These are phyloP conservation scores for Ilex aquifolium DNA, from an alignment of 257 asterid species.

Conservation along the genomic window DNA sequence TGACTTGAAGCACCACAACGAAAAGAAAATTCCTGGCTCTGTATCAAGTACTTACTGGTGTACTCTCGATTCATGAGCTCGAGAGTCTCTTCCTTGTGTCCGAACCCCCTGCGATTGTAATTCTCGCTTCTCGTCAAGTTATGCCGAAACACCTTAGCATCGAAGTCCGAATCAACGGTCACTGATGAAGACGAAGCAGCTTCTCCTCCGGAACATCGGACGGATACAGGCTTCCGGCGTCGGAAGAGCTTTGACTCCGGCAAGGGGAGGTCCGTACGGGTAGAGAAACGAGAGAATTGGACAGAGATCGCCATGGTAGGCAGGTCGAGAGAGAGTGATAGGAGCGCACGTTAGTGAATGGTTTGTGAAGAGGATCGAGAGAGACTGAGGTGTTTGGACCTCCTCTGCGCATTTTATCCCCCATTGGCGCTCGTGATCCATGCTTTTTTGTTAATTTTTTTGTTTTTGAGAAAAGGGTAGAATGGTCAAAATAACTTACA, in stretches of 20 bases:
- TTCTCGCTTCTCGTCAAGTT: slow-evolving; percentile 85
- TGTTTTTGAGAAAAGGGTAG: neutral
- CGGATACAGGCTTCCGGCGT: slow-evolving; percentile 36
- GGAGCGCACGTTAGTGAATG: slow-evolving; percentile 30
- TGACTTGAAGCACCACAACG: no score
- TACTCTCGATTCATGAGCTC: slow-evolving; percentile 76
- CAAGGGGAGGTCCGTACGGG: slow-evolving; percentile 36
- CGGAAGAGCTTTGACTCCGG: slow-evolving; percentile 55
- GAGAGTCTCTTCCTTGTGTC: slow-evolving; percentile 65
- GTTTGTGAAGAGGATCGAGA: neutral
- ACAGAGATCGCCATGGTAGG: slow-evolving; percentile 61
- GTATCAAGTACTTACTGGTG: slow-evolving; percentile 47
- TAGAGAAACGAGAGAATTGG: slow-evolving; percentile 56
- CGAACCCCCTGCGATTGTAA: slow-evolving; percentile 90
- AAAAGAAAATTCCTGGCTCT: no score
- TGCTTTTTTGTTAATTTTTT: slow-evolving; percentile 4
- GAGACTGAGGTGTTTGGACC: neutral
- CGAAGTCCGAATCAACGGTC: slow-evolving; percentile 47
- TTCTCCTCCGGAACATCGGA: slow-evolving; percentile 68
- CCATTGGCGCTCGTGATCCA: slow-evolving; percentile 12
- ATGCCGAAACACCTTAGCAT: slow-evolving; percentile 74
- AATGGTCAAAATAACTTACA: no score
- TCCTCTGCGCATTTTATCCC: neutral
- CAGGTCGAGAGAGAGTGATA: neutral
- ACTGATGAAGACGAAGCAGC: slow-evolving; percentile 40